Evolutionary conservation across 768 basidiomycete species (phyloP).

Genomic region (Neoboletus subvelutipes): DNA sequence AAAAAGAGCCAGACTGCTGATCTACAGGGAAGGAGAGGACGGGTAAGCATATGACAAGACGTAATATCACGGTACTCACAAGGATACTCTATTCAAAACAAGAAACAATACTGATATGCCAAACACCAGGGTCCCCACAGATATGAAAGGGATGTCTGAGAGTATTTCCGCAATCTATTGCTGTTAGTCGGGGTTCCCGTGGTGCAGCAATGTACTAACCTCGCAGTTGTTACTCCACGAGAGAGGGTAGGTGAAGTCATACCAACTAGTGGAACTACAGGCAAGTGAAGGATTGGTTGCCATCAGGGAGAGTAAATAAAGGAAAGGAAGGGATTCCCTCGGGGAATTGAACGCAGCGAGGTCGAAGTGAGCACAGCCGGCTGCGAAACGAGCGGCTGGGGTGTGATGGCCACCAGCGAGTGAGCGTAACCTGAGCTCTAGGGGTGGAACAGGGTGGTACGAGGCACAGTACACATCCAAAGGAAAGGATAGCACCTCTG

Average conservation of each 20-base stretch:
- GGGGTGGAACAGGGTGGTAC: not conserved
- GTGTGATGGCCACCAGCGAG: constrained; percentile 10
- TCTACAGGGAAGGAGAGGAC: constrained; percentile 28
- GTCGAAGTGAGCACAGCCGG: constrained; percentile 2
- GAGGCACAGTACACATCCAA: not conserved
- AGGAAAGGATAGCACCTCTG: not conserved
- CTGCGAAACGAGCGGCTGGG: constrained; percentile 9
- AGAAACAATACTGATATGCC: constrained; percentile 59
- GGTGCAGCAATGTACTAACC: constrained; percentile 35
- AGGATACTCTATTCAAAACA: constrained; percentile 47
- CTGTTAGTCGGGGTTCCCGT: constrained; percentile 5
- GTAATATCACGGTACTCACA: constrained; percentile 39
- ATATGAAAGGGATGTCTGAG: constrained; percentile 65
- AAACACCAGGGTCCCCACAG: constrained; percentile 63
- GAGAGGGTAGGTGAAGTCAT: constrained; percentile 30
- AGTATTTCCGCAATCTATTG: constrained; percentile 55
- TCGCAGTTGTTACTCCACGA: constrained; percentile 42
- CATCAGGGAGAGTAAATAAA: constrained; percentile 18
- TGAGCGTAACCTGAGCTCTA: not conserved
- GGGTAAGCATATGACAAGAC: constrained; percentile 1
- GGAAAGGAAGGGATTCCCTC: constrained; percentile 13
- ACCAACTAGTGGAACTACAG: constrained; percentile 19
- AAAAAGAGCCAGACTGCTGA: constrained; percentile 51
- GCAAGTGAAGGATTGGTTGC: constrained; percentile 13
- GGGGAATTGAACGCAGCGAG: constrained; percentile 2